phyloP scores from a whole-genome alignment of 192 early-diverging fungal genomes.

The Mortierella alpina region DNA sequence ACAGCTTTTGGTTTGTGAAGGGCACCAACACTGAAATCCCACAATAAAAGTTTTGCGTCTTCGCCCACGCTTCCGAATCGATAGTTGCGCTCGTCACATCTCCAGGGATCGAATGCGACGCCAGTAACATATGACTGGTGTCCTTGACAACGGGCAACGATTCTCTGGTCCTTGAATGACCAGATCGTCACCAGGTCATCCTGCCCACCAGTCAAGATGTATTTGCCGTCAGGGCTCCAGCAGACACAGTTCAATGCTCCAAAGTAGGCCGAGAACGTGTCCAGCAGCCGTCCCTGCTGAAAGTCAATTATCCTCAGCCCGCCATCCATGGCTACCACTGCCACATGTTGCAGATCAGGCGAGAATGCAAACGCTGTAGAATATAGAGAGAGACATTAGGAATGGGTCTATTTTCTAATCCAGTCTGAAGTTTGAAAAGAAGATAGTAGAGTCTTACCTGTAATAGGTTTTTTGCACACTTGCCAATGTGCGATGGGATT shows the following conservation, averaged over 20 bases:
- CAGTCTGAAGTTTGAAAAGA: no score
- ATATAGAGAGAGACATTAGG: not conserved
- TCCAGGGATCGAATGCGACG: conserved; percentile 87
- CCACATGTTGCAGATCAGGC: conserved; percentile 85
- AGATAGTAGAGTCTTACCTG: conserved; percentile 54
- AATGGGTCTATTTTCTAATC: not conserved
- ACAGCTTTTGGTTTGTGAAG: conserved; percentile 80
- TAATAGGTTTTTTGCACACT: conserved; percentile 75
- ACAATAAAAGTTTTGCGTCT: conserved; percentile 86
- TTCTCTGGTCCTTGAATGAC: conserved; percentile 79
- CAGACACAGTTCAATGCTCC: conserved; percentile 87
- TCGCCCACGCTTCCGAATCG: conserved; percentile 92
- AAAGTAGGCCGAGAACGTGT: conserved; percentile 86
- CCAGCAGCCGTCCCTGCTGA: conserved; percentile 73
- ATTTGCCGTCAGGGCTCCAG: conserved; percentile 93
- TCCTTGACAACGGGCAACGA: conserved; percentile 90
- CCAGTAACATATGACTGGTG: conserved; percentile 91
- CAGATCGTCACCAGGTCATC: conserved; percentile 94
- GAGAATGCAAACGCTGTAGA: conserved; percentile 81
- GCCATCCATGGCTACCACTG: conserved; percentile 84
- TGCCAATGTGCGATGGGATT: conserved; percentile 90
- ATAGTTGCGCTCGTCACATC: conserved; percentile 83
- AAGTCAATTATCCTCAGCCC: conserved; percentile 82
- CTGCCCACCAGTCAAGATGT: conserved; percentile 87
- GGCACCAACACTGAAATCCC: conserved; percentile 90